Percentiles rank a stretch among this genome's conserved stretches.
phyloP scores from a whole-genome alignment of 257 asterid species.

The Fraxinus cuspidata region DNA sequence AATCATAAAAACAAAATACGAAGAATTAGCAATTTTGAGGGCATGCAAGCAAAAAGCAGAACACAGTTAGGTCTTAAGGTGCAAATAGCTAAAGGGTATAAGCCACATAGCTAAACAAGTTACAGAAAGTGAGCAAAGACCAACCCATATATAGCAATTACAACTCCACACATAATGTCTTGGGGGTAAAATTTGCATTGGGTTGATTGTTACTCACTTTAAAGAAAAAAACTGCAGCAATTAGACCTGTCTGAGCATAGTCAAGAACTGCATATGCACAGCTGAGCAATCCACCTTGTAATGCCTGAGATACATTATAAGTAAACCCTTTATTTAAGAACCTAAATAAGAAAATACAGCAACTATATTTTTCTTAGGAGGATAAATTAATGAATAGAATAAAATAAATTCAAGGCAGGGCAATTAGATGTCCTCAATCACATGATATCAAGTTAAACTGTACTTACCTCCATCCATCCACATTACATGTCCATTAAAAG shows the following conservation, averaged over 20 bases:
- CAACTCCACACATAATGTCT: neutral
- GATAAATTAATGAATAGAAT: slow-evolving; percentile 16
- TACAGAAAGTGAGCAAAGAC: neutral
- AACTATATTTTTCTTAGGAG: slow-evolving; percentile 15
- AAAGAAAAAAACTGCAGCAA: slow-evolving; percentile 96
- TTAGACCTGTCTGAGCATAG: slow-evolving; percentile 97
- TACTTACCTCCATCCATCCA: slow-evolving; percentile 13
- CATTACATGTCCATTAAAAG: neutral
- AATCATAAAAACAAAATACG: neutral
- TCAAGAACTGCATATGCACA: slow-evolving; percentile 86
- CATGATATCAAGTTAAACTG: slow-evolving; percentile 7
- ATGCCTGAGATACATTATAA: slow-evolving; percentile 52
- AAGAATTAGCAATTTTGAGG: neutral
- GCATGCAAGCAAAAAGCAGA: neutral
- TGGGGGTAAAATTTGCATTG: neutral
- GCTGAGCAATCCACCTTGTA: slow-evolving; percentile 81
- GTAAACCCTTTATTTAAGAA: slow-evolving; percentile 29
- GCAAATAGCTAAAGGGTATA: neutral
- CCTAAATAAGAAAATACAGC: slow-evolving; percentile 14
- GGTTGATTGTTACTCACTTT: slow-evolving; percentile 55
- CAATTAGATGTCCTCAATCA: neutral
- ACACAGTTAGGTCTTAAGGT: neutral
- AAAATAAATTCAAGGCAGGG: slow-evolving; percentile 9
- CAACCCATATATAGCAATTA: neutral
- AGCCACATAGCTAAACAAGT: neutral